These are phyloP conservation scores for Xylariaceae sp. DNA, from an alignment of 2,329 filamentous ascomycete genomes.

Conservation along the genomic window DNA sequence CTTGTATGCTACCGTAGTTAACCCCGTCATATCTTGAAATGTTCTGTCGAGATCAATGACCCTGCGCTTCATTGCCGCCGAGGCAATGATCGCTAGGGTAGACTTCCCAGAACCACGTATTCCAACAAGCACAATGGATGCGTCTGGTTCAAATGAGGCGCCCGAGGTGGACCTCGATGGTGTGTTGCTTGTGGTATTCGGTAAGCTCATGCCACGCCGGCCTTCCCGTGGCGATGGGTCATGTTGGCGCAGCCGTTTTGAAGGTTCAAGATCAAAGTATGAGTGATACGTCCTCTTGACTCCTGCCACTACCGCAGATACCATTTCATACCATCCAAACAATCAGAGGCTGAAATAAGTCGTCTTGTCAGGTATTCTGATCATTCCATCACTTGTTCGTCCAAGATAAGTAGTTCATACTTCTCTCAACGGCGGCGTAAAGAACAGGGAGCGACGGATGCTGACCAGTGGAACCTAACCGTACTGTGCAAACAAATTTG, in stretches of 20 bases:
- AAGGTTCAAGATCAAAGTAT: constrained; percentile 10
- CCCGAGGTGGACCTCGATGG: constrained; percentile 36
- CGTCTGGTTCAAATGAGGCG: constrained; percentile 60
- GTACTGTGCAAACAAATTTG: neutral
- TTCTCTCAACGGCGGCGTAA: neutral
- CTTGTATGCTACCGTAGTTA: constrained; percentile 68
- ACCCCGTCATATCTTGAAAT: constrained; percentile 69
- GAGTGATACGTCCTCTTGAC: constrained; percentile 46
- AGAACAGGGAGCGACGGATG: neutral
- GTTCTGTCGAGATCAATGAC: constrained; percentile 73
- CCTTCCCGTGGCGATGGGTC: neutral
- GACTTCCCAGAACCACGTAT: constrained; percentile 79
- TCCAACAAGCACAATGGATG: constrained; percentile 75
- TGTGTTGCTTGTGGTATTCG: constrained; percentile 25
- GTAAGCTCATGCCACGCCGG: neutral
- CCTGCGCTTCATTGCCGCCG: constrained; percentile 71
- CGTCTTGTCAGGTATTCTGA: neutral
- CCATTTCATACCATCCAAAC: constrained; percentile 10
- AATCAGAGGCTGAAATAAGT: neutral
- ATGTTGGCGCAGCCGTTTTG: constrained; percentile 16
- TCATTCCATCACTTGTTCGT: neutral
- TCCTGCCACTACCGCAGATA: constrained; percentile 44
- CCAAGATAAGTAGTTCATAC: neutral
- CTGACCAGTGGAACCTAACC: neutral
- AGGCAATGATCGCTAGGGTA: constrained; percentile 76